Conservation (phyloP, 768 basidiomycete species). For the Collybiopsis luxurians region DNA sequence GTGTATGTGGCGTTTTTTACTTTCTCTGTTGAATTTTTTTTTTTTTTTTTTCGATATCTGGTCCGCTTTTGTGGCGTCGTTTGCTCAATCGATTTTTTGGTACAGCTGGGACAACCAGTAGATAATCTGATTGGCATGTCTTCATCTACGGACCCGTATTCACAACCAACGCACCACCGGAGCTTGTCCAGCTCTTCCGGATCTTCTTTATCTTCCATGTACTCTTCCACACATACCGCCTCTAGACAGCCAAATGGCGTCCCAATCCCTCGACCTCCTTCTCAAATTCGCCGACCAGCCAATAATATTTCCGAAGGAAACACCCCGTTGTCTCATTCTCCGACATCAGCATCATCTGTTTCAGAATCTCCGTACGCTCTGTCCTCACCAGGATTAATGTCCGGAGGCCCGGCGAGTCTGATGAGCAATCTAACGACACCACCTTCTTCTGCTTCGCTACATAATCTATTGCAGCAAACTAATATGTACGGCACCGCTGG, state of each 20-base stretch:
- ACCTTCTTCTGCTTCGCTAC: slow-evolving; percentile 58
- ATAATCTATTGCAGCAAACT: slow-evolving; percentile 32
- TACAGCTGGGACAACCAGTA: slow-evolving; percentile 69
- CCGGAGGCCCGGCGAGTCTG: slow-evolving; percentile 52
- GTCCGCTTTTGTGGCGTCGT: slow-evolving; percentile 2
- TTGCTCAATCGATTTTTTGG: slow-evolving; percentile 8
- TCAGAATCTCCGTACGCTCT: slow-evolving; percentile 68
- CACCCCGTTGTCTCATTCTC: slow-evolving; percentile 64
- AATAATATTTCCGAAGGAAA: slow-evolving; percentile 48
- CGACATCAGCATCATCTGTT: slow-evolving; percentile 38
- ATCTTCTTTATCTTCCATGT: slow-evolving; percentile 33
- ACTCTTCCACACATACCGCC: slow-evolving; percentile 21
- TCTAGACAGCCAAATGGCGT: slow-evolving; percentile 44
- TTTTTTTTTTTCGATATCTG: too few species aligned
- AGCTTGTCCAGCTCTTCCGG: slow-evolving; percentile 42
- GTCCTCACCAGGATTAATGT: slow-evolving; percentile 40
- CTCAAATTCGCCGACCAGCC: slow-evolving; percentile 57
- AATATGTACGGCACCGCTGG: slow-evolving; percentile 20
- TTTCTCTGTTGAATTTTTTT: too few species aligned
- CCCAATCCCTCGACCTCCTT: slow-evolving; percentile 72
- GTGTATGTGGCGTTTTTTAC: slow-evolving; percentile 50
- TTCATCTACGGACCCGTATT: slow-evolving; percentile 61
- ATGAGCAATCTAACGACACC: slow-evolving; percentile 69
- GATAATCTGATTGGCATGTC: slow-evolving; percentile 77
- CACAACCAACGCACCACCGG: slow-evolving; percentile 69